phyloP scores from a whole-genome alignment of 2,329 filamentous ascomycete species.

The Aspergillus neoniger region DNA sequence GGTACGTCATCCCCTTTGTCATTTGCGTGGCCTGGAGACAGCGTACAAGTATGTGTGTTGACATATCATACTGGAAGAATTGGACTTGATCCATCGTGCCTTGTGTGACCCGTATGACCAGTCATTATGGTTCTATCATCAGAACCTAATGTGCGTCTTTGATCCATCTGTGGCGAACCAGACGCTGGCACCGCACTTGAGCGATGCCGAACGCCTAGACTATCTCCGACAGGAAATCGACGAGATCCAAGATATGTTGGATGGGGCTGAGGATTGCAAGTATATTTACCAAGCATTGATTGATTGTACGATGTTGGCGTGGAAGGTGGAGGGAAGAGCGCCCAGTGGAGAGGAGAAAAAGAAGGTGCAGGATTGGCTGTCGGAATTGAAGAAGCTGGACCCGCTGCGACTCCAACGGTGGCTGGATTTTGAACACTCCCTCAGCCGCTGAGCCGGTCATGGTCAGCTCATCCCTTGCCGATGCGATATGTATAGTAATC shows the following conservation, averaged over 20 bases:
- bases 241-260: conserved; percentile 68
- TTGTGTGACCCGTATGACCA: conserved; percentile 92
- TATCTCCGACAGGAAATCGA: conserved; percentile 72
- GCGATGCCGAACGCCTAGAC: conserved; percentile 59
- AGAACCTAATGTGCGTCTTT: conserved; percentile 75
- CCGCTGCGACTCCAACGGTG: conserved; percentile 74
- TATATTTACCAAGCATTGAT: conserved; percentile 89
- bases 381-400: conserved; percentile 68
- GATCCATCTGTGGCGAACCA: conserved; percentile 52
- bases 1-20: conserved; percentile 49
- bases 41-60: conserved; percentile 4
- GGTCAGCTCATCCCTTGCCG: conserved; percentile 15
- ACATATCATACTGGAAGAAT: conserved; percentile 54
- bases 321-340: conserved; percentile 52
- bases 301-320: conserved; percentile 67
- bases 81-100: conserved; percentile 72
- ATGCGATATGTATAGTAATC: conserved; percentile 1
- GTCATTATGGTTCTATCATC: conserved; percentile 96
- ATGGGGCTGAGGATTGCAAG: conserved; percentile 72
- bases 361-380: conserved; percentile 61
- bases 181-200: conserved; percentile 67
- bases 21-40: not conserved
- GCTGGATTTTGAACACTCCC: conserved; percentile 63
- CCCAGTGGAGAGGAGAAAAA: conserved; percentile 41
- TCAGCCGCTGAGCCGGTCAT: conserved; percentile 34